Conservation (phyloP, 441 rosid species). For the Mallotus japonicus region DNA sequence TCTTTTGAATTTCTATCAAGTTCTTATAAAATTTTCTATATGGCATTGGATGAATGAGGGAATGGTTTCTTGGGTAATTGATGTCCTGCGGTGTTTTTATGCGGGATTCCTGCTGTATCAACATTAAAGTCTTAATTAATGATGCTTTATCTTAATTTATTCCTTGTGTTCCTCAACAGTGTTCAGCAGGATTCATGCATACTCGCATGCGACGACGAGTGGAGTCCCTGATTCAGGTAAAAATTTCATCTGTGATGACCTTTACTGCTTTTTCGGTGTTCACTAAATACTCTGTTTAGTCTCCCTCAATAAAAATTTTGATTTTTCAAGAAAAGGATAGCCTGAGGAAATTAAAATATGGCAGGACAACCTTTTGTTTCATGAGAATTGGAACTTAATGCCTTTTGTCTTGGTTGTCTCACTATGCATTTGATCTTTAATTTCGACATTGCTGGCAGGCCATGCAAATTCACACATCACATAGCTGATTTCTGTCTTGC, state of each 20-base stretch:
- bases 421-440: neutral
- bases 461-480: neutral
- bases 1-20: neutral
- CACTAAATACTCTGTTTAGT: neutral
- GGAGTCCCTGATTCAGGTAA: conserved; percentile 87
- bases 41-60: neutral
- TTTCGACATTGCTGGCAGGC: neutral
- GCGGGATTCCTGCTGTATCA: neutral
- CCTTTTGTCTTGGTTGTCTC: neutral
- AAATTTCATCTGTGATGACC: conserved; percentile 5
- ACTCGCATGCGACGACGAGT: conserved; percentile 93
- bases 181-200: conserved; percentile 95
- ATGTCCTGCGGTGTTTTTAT: neutral
- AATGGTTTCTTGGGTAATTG: neutral
- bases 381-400: neutral
- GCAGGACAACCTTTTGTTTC: neutral
- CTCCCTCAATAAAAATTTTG: neutral
- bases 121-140: neutral
- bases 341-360: neutral
- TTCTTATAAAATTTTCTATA: neutral
- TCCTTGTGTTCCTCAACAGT: conserved; percentile 38
- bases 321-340: neutral
- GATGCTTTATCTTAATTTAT: conserved; percentile 9
- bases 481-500: neutral
- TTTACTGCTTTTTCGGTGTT: neutral